Evolutionary conservation across 441 rosid genomes (phyloP).

Genomic region (Cnidoscolus chayamansa): DNA sequence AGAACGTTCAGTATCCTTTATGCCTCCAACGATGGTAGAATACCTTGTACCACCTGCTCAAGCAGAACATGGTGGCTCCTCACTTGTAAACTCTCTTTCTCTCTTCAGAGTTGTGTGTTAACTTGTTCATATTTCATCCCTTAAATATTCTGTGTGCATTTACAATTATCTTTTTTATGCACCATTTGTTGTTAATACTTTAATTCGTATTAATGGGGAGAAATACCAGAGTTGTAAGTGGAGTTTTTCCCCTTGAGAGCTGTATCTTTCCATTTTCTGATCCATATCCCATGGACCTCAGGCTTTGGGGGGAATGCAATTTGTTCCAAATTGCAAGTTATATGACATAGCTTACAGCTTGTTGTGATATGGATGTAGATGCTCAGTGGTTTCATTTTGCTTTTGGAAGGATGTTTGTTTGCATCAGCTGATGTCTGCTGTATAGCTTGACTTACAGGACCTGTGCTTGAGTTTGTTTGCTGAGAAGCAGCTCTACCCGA

Average conservation of each 20-base stretch:
- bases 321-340: background rate
- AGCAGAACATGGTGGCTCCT: constrained; percentile 31
- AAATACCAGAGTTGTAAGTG: background rate
- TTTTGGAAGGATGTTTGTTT: background rate
- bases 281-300: constrained; percentile 36
- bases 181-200: background rate
- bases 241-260: constrained; percentile 12
- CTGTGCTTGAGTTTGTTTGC: background rate
- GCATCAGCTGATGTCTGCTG: background rate
- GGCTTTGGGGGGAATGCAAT: constrained; percentile 27
- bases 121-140: background rate
- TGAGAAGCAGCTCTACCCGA: background rate
- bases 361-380: background rate
- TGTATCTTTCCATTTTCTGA: constrained; percentile 27
- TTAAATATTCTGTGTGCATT: background rate
- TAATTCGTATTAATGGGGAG: background rate
- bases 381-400: background rate
- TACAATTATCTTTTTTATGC: background rate
- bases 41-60: constrained; percentile 28
- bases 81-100: constrained; percentile 33
- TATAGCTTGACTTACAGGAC: background rate
- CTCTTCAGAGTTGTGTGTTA: background rate
- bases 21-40: constrained; percentile 29
- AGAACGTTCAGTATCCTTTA: constrained; percentile 21
- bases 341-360: background rate